Evolutionary conservation across 2,329 filamentous ascomycete genomes (phyloP).

Genomic region (Apiospora arundinis): DNA sequence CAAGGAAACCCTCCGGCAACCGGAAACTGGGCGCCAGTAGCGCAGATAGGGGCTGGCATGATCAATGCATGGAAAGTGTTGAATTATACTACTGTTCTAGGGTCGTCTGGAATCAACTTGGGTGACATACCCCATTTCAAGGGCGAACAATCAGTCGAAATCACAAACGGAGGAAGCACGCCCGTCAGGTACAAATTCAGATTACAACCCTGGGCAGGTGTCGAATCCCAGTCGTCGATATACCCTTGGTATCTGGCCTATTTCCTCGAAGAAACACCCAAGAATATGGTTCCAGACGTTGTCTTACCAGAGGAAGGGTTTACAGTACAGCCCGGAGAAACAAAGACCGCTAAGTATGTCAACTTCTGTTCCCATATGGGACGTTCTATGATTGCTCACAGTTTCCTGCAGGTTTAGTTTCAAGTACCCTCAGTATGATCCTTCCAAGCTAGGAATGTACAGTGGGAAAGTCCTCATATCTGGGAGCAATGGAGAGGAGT

Average conservation of each 20-base stretch:
- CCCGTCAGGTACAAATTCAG: constrained; percentile 40
- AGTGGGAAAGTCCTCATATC: constrained; percentile 40
- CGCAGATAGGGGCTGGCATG: constrained; percentile 43
- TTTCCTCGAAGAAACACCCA: constrained; percentile 28
- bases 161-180: constrained; percentile 43
- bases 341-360: constrained; percentile 30
- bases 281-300: constrained; percentile 26
- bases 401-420: constrained; percentile 33
- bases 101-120: constrained; percentile 46
- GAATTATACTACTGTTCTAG: constrained; percentile 42
- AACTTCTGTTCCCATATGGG: neutral
- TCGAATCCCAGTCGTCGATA: constrained; percentile 35
- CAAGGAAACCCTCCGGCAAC: constrained; percentile 21
- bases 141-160: constrained; percentile 28
- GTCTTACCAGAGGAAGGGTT: constrained; percentile 29
- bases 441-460: constrained; percentile 37
- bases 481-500: constrained; percentile 36
- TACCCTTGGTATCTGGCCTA: constrained; percentile 29
- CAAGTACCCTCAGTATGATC: constrained; percentile 33
- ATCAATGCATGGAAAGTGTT: constrained; percentile 48
- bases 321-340: constrained; percentile 31
- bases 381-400: neutral
- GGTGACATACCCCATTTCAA: constrained; percentile 49
- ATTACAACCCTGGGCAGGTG: constrained; percentile 40
- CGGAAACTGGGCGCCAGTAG: constrained; percentile 13